Base-by-base conservation (phyloP, 139 green algal genomes). In the Eudorina sp. region DNA sequence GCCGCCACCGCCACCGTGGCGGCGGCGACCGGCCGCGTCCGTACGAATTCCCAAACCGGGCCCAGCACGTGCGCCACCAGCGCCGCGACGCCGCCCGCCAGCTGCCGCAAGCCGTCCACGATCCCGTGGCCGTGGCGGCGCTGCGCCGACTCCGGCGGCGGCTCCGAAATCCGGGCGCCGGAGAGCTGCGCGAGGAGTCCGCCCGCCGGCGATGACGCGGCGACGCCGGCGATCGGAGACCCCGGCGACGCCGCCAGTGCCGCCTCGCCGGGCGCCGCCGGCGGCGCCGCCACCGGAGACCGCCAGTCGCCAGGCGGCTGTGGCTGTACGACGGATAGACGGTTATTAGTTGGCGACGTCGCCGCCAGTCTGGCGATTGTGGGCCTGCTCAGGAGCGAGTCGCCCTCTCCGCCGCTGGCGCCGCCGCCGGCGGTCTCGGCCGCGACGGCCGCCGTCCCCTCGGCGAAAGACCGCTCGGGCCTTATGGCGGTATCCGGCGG, bases 161-260 rank as follows among this genome's bases (percentile, higher is more conserved):
- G n/a, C 9, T 46, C 34, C 36, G 68, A 19, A 2, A 46, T 9
- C 68, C 68, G n/a, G n/a, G n/a, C n/a, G n/a, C n/a, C n/a, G n/a
- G n/a, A n/a, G n/a, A n/a, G n/a, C n/a, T n/a, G 36, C 34, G 62
- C 62, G 27, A 72, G 27, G n/a, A 38, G 31, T 25, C 62, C 21
- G n/a, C 62, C 2, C 62, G 21, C 62, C 16, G 62, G 62, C 16
- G 62, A 72, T 3, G 62, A 36, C 19, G 19, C 62, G 27, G 21
- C 62, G 62, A 72, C 31, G n/a, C 62, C 62, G n/a, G n/a, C 62
- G 31, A 72, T 72, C 62, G 62, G 62, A 19, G 62, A 72, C 21
- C 62, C 62, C n/a, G n/a, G 62, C 27, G 62, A 19, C 62, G 31
- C 62, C 62, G 31, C 27, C 19, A n/a, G n/a, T n/a, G 6, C 62